phyloP scores from a whole-genome alignment of 164 flowering plant species.

The Litsea cubeba region DNA sequence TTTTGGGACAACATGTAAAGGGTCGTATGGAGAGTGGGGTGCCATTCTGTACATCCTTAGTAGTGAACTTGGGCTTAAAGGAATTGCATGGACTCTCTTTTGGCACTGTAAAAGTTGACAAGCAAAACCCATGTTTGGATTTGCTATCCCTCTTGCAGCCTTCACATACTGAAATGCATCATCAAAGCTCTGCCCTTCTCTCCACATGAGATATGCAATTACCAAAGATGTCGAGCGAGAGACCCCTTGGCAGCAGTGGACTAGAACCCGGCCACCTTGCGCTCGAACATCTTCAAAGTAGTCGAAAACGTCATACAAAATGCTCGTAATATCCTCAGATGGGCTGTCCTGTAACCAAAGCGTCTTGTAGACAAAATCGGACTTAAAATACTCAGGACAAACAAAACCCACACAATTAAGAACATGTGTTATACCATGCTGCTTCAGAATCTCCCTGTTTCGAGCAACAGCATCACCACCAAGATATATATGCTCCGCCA shows the following conservation, averaged over 20 bases:
- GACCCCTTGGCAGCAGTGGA: slow-evolving; percentile 86
- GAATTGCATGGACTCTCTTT: slow-evolving; percentile 71
- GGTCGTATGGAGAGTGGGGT: slow-evolving; percentile 81
- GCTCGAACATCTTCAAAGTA: slow-evolving; percentile 81
- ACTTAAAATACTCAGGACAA: slow-evolving; percentile 81
- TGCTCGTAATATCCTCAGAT: slow-evolving; percentile 80
- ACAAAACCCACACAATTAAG: slow-evolving; percentile 90
- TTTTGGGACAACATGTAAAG: slow-evolving; percentile 84
- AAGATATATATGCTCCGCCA: slow-evolving; percentile 66
- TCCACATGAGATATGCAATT: slow-evolving; percentile 92
- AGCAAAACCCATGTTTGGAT: slow-evolving; percentile 89
- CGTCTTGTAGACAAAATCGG: slow-evolving; percentile 79
- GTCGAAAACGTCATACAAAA: slow-evolving; percentile 84
- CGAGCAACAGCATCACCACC: slow-evolving; percentile 81
- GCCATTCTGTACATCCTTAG: slow-evolving; percentile 76
- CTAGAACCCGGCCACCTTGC: slow-evolving; percentile 74
- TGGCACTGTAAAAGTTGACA: slow-evolving; percentile 79
- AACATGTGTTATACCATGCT: slow-evolving; percentile 78
- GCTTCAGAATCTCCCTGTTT: slow-evolving; percentile 52
- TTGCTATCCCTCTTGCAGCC: slow-evolving; percentile 70
- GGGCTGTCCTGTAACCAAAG: slow-evolving; percentile 85
- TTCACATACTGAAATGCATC: slow-evolving; percentile 80
- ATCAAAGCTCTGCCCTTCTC: slow-evolving; percentile 70
- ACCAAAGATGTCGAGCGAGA: slow-evolving; percentile 79
- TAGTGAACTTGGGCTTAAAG: slow-evolving; percentile 62